phyloP scores from a whole-genome alignment of 768 basidiomycete genomes.

The Boletus fagicola region DNA sequence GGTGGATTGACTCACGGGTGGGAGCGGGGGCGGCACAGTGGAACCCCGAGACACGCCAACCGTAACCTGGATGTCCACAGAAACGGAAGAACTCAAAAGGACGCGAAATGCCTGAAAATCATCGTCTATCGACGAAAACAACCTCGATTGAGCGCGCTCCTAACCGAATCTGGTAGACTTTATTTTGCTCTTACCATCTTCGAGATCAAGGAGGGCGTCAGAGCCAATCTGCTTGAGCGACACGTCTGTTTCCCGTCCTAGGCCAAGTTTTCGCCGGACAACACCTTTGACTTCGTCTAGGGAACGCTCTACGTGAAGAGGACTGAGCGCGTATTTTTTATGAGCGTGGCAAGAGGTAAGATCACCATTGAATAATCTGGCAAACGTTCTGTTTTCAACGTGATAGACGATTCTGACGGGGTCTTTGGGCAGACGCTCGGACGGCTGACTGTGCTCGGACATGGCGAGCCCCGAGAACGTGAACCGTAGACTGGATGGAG shows the following conservation, averaged over 20 bases:
- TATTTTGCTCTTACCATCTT: slow-evolving; percentile 53
- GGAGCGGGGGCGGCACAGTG: background rate
- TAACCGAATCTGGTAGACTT: background rate
- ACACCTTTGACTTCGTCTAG: slow-evolving; percentile 55
- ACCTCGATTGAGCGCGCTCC: background rate
- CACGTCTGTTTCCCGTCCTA: slow-evolving; percentile 38
- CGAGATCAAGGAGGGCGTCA: slow-evolving; percentile 59
- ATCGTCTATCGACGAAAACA: slow-evolving; percentile 48
- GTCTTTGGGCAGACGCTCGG: background rate
- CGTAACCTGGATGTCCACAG: slow-evolving; percentile 41
- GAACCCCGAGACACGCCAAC: slow-evolving; percentile 7
- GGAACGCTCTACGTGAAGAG: slow-evolving; percentile 48
- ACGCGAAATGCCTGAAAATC: slow-evolving; percentile 74
- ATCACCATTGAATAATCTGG: slow-evolving; percentile 43
- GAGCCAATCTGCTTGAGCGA: slow-evolving; percentile 53
- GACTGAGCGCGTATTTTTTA: slow-evolving; percentile 1
- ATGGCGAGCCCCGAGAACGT: background rate
- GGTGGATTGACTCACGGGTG: slow-evolving; percentile 10
- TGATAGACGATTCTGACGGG: slow-evolving; percentile 38
- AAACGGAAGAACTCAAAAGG: slow-evolving; percentile 37
- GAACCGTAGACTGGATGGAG: background rate
- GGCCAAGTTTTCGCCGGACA: slow-evolving; percentile 60
- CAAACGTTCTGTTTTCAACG: slow-evolving; percentile 35
- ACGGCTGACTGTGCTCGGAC: slow-evolving; percentile 9
- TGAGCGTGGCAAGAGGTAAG: background rate